Evolutionary conservation across 208 protist species (phyloP).

Genomic region (Histomonas meleagridis): DNA sequence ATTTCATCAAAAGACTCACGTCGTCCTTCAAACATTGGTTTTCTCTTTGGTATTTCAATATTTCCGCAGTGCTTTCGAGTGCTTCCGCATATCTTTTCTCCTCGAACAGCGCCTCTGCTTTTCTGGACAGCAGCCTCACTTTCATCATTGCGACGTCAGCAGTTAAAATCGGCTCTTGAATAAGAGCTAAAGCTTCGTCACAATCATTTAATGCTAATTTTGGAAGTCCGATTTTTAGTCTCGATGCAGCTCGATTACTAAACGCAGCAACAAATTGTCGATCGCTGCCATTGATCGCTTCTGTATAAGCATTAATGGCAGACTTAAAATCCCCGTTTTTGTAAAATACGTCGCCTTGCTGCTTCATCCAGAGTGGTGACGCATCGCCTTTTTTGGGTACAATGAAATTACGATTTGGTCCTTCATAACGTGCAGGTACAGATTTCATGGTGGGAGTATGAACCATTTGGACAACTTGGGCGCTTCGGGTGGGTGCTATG

Average conservation of each 20-base stretch:
- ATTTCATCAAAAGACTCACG: neutral
- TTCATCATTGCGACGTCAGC: neutral
- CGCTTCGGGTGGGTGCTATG: neutral
- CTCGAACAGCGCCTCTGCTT: neutral
- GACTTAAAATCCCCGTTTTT: neutral
- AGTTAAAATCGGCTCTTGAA: neutral
- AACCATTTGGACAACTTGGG: neutral
- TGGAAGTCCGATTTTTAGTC: neutral
- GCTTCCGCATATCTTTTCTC: neutral
- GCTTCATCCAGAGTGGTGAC: conserved; percentile 12
- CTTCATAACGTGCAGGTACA: neutral
- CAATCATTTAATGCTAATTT: neutral
- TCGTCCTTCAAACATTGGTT: neutral
- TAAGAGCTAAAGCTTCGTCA: neutral
- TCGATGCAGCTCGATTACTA: neutral
- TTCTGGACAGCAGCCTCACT: neutral
- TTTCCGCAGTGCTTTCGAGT: neutral
- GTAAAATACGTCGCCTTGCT: neutral
- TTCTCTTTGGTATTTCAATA: neutral
- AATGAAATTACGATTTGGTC: neutral
- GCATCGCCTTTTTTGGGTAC: neutral
- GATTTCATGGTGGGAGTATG: conserved; percentile 13
- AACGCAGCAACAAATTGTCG: neutral
- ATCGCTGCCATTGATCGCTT: neutral
- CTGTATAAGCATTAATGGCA: conserved; percentile 9